phyloP scores from a whole-genome alignment of 78 protist species.

The Mantamonas sphyraenae region DNA sequence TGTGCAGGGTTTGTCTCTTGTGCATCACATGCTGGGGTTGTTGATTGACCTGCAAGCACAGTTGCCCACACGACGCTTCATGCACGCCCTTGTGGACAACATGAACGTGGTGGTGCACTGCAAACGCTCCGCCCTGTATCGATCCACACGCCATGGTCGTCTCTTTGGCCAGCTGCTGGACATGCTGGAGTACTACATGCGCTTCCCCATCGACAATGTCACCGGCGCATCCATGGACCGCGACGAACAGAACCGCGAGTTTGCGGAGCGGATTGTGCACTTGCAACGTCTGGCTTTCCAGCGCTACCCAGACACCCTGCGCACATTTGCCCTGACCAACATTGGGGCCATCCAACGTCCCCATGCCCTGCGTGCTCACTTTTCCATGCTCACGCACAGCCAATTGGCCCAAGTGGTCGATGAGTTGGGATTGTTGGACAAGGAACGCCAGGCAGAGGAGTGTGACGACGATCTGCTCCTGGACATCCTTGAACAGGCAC shows the following conservation, averaged over 20 bases:
- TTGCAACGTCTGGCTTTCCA: constrained; percentile 56
- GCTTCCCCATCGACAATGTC: constrained; percentile 65
- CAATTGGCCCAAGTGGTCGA: constrained; percentile 1
- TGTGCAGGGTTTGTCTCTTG: not conserved
- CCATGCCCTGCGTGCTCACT: not conserved
- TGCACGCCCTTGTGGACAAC: constrained; percentile 52
- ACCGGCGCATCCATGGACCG: constrained; percentile 65
- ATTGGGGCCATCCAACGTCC: constrained; percentile 34
- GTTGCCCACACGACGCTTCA: constrained; percentile 83
- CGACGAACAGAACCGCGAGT: constrained; percentile 35
- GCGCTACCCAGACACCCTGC: constrained; percentile 37
- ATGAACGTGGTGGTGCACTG: constrained; percentile 40
- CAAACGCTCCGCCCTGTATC: not conserved
- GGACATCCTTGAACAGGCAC: not conserved
- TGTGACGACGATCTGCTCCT: too few species aligned
- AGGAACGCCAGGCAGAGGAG: too few species aligned
- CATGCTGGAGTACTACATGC: constrained; percentile 27
- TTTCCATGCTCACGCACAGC: not conserved
- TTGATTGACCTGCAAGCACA: constrained; percentile 69
- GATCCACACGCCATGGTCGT: not conserved
- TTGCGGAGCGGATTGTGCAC: constrained; percentile 35
- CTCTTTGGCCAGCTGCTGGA: constrained; percentile 41
- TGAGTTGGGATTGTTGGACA: not conserved
- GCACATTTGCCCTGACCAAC: constrained; percentile 47
- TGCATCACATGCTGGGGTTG: constrained; percentile 18